Percentiles rank a stretch among this genome's conserved stretches.
Conservation (phyloP, 1,139 yeast species). For the Saccharomycopsis hybrid region DNA sequence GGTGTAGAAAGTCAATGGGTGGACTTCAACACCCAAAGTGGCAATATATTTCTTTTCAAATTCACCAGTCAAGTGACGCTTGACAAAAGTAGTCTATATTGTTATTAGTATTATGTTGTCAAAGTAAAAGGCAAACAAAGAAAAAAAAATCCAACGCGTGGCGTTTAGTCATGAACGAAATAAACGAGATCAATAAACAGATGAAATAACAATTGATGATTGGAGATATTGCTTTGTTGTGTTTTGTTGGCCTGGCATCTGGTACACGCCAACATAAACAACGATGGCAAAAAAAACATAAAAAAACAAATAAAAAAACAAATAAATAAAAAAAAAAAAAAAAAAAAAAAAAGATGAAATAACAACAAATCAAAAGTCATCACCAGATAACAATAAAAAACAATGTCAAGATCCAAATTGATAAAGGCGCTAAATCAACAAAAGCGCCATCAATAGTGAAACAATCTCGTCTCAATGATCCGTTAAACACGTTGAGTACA, state of each 20-base stretch:
- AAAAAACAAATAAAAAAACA: too few species aligned
- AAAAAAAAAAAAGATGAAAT: too few species aligned
- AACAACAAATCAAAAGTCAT: too few species aligned
- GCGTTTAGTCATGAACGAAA: neutral
- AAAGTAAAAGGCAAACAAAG: neutral
- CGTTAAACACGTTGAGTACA: neutral
- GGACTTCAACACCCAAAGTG: constrained; percentile 98
- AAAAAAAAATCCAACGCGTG: neutral
- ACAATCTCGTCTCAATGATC: too few species aligned
- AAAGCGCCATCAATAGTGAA: too few species aligned
- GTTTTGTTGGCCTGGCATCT: neutral
- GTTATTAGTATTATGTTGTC: neutral
- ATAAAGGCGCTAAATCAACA: too few species aligned
- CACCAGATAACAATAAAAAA: too few species aligned
- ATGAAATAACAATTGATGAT: neutral
- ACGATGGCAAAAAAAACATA: too few species aligned
- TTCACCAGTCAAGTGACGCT: constrained; percentile 99
- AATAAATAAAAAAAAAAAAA: too few species aligned
- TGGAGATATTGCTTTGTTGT: neutral
- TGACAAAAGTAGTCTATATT: constrained; percentile 86
- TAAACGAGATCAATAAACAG: neutral
- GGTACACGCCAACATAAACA: too few species aligned
- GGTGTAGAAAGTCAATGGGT: constrained; percentile 97
- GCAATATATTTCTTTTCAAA: constrained; percentile 99
- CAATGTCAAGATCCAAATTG: too few species aligned